These are phyloP conservation scores for Skeletonema potamos DNA, from an alignment of 108 stramenopile species.

Conservation along the genomic window DNA sequence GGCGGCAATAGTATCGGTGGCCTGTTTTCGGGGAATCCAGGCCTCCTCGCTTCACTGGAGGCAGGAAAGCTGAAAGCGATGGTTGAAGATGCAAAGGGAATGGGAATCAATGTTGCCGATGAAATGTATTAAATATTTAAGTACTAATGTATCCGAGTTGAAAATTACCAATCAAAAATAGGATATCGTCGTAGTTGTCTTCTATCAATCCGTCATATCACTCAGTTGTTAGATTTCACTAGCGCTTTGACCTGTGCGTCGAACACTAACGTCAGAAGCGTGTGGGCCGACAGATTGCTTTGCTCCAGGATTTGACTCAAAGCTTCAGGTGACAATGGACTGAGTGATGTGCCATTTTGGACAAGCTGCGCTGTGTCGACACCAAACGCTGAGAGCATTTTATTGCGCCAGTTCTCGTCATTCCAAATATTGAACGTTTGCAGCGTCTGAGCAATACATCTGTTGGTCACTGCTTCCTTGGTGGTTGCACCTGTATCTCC, in stretches of 20 bases:
- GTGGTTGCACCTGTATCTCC: background rate
- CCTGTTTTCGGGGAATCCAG: constrained; percentile 68
- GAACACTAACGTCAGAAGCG: background rate
- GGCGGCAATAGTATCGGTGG: constrained; percentile 65
- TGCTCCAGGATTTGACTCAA: background rate
- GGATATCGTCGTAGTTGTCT: background rate
- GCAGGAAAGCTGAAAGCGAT: constrained; percentile 33
- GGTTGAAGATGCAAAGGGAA: constrained; percentile 23
- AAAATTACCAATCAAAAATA: background rate
- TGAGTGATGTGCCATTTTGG: background rate
- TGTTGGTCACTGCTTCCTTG: background rate
- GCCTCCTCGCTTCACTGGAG: constrained; percentile 58
- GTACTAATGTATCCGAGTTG: background rate
- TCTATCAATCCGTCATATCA: background rate
- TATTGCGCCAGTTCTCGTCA: background rate
- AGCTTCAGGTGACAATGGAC: background rate
- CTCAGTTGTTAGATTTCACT: background rate
- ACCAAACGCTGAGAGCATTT: background rate
- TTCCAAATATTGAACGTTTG: constrained; percentile 1
- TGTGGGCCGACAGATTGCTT: background rate
- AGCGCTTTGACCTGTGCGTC: background rate
- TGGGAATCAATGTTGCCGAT: constrained; percentile 4
- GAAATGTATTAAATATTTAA: constrained; percentile 2
- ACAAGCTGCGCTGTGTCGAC: background rate
- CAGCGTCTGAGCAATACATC: background rate